Percentiles rank a stretch among this genome's conserved stretches.
These are phyloP conservation scores for Geosmithia morbida DNA, from an alignment of 2,329 filamentous ascomycete species.

Conservation along the genomic window DNA sequence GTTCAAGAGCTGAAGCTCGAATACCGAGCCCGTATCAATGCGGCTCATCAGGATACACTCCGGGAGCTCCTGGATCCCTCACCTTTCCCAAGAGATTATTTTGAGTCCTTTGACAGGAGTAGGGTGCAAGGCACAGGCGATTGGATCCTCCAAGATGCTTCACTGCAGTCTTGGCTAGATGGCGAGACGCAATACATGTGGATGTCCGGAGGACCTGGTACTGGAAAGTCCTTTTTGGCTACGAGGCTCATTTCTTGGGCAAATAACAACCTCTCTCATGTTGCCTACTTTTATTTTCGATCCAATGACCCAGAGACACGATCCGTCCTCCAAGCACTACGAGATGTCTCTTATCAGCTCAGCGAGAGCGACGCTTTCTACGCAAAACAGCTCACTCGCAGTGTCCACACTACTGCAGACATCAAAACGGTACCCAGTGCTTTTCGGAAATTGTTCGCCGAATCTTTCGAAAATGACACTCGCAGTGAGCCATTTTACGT, in stretches of 20 bases:
- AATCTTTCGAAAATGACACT: constrained; percentile 19
- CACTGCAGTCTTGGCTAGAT: constrained; percentile 22
- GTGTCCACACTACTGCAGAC: constrained; percentile 19
- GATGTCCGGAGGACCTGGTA: constrained; percentile 27
- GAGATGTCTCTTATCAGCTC: constrained; percentile 30
- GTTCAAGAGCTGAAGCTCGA: constrained; percentile 18
- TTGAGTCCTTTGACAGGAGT: constrained; percentile 22
- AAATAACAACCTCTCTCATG: constrained; percentile 16
- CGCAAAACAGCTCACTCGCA: constrained; percentile 21
- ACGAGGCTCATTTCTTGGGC: constrained; percentile 26
- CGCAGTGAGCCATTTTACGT: constrained; percentile 22
- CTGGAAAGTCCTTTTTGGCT: constrained; percentile 30
- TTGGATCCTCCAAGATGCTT: constrained; percentile 26
- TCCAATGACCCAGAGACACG: constrained; percentile 29
- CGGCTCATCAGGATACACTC: constrained; percentile 19
- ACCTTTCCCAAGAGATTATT: constrained; percentile 26
- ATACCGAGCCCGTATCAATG: constrained; percentile 15
- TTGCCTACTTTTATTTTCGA: constrained; percentile 32
- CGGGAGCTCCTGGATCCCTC: constrained; percentile 25
- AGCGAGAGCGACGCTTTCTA: constrained; percentile 29
- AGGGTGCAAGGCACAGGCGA: constrained; percentile 26
- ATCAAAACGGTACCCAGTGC: constrained; percentile 28
- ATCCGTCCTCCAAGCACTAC: constrained; percentile 27
- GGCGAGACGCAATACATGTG: constrained; percentile 24
- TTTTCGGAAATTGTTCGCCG: constrained; percentile 23